phyloP scores from a whole-genome alignment of 164 flowering plant species.

The Akebia trifoliata region DNA sequence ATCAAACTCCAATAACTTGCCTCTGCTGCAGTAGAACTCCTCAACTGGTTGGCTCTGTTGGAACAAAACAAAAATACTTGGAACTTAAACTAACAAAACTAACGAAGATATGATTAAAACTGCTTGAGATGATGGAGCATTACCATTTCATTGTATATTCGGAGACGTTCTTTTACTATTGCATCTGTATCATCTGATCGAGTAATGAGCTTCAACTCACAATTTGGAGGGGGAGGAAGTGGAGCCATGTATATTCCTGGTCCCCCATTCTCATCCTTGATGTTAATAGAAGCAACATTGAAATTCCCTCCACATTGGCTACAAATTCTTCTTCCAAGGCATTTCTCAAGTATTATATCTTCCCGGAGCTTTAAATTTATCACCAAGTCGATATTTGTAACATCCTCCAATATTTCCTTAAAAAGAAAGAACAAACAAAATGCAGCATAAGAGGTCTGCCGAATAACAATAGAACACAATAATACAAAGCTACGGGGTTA shows the following conservation, averaged over 20 bases:
- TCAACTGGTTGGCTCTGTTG: constrained; percentile 86
- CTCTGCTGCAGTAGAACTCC: constrained; percentile 68
- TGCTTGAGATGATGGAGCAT: neutral
- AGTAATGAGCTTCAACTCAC: constrained; percentile 80
- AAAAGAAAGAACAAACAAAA: too few relatives aligned
- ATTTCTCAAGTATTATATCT: constrained; percentile 77
- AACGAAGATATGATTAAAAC: neutral
- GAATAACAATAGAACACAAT: too few relatives aligned
- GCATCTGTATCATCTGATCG: constrained; percentile 84
- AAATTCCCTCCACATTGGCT: constrained; percentile 79
- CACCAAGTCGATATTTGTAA: constrained; percentile 80
- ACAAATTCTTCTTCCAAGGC: constrained; percentile 93
- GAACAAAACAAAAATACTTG: constrained; percentile 9
- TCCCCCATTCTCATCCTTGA: too few relatives aligned
- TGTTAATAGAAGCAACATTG: constrained; percentile 69
- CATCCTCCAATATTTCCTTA: constrained; percentile 94
- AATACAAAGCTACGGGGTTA: too few relatives aligned
- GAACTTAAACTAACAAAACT: too few relatives aligned
- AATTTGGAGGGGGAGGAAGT: constrained; percentile 79
- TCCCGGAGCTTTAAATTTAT: constrained; percentile 79
- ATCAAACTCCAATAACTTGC: constrained; percentile 75
- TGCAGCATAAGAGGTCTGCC: too few relatives aligned
- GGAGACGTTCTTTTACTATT: constrained; percentile 73
- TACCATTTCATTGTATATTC: constrained; percentile 79
- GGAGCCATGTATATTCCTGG: constrained; percentile 83